Evolutionary conservation across 169 alveolate species (phyloP), one percentile per base, ranked within the genome.

Genomic region (Cryptosporidium viatorum): DNA sequence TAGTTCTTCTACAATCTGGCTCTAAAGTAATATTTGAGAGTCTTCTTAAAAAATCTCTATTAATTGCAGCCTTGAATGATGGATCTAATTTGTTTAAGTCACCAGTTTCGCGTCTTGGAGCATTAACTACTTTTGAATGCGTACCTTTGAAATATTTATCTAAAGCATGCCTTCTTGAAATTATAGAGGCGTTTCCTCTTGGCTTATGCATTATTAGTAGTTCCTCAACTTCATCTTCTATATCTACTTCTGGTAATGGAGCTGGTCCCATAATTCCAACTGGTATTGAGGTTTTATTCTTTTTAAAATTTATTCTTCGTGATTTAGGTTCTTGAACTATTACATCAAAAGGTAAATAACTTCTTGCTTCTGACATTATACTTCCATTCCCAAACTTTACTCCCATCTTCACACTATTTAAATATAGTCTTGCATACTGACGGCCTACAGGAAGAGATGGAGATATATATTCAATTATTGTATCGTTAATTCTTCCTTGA

Each of bases 171-270:
- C 35, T 35, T 45, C 75, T 80, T 14, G 89, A 59, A 26, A 80
- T 80, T 10, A 58, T 33, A 33, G 89, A 80, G 8, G 74, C 58
- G 10, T 41, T 45, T 60, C 51, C 52, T 48, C 89, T 80, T 1
- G 89, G 89, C 29, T 80, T 80, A 41, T 80, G 89, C 43, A 65
- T 59, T n/a, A 59, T 59, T 29, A 80, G 4, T 4, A 80, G 48
- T 16, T 80, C 89, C 14, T 80, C 89, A 37, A 80, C 67, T 48
- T 80, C 89, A 23, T 80, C 74, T 33, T 80, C 89, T 62, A 80
- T 60, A 45, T 80, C 89, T 10, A 80, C 75, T 31, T 80, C 89
- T 80, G 89, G 89, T 26, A 80, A 8, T 43, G 89, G 89, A 26
- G 60, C 69, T 65, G 23, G 55, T 0, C 89, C 89, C 89, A 80